These are phyloP conservation scores for Pachyrhizus erosus DNA, from an alignment of 306 rosid genomes.

Conservation along the genomic window DNA sequence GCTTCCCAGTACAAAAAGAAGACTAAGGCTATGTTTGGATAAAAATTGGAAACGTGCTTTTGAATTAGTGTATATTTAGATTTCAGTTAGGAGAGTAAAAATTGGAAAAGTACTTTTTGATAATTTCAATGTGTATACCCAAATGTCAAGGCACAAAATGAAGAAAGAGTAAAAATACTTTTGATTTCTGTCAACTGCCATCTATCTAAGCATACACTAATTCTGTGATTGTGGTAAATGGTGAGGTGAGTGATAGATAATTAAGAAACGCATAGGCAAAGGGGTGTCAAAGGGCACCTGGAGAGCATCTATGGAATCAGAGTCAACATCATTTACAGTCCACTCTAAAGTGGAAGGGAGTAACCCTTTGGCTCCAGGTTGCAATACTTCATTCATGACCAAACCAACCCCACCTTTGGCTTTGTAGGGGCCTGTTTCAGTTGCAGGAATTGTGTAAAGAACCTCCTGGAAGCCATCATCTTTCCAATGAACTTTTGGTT, in stretches of 20 bases:
- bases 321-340: conserved; percentile 82
- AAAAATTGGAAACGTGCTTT: no score
- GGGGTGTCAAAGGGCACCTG: conserved; percentile 62
- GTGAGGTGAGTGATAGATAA: not conserved
- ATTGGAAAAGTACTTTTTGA: no score
- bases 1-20: not conserved
- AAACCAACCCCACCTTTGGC: conserved; percentile 85
- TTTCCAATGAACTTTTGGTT: conserved; percentile 88
- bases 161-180: no score
- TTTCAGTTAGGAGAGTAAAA: no score
- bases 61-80: no score
- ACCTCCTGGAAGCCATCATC: conserved; percentile 88
- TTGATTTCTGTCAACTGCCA: no score
- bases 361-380: conserved; percentile 58
- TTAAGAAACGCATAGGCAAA: conserved; percentile 18
- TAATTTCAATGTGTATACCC: no score
- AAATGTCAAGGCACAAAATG: no score
- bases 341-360: conserved; percentile 70
- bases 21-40: not conserved
- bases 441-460: conserved; percentile 70
- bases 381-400: conserved; percentile 65
- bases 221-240: no score
- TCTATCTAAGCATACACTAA: no score
- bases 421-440: conserved; percentile 48
- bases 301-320: conserved; percentile 89